Conservation (phyloP, 805 yeast species). For the Metschnikowia lachancei region DNA sequence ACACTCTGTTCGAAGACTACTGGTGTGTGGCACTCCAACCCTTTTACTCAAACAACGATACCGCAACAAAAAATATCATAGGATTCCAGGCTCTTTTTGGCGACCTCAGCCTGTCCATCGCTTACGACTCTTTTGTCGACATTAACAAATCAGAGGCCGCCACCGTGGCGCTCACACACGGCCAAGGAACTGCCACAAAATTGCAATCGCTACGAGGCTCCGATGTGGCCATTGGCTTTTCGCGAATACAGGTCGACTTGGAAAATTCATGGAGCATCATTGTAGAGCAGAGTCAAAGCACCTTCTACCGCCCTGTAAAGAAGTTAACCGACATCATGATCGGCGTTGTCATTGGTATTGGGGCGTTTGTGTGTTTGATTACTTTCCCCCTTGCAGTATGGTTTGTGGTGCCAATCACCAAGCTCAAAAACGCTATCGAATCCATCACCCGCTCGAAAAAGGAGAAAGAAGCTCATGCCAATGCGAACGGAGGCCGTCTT, state of each 20-base stretch:
- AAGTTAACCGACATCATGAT: conserved; percentile 64
- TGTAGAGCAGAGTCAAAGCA: conserved; percentile 59
- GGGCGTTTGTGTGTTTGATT: conserved; percentile 67
- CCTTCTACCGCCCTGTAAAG: conserved; percentile 61
- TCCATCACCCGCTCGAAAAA: conserved; percentile 50
- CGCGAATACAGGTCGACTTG: conserved; percentile 27
- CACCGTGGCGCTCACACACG: conserved; percentile 26
- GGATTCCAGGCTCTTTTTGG: conserved; percentile 36
- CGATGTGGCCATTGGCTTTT: conserved; percentile 36
- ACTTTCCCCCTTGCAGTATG: conserved; percentile 82
- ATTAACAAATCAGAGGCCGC: conserved; percentile 30
- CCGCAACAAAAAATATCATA: conserved; percentile 44
- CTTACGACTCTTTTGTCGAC: conserved; percentile 26
- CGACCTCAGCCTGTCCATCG: conserved; percentile 21
- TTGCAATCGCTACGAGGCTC: conserved; percentile 23
- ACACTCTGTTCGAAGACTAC: conserved; percentile 24
- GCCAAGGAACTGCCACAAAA: conserved; percentile 31
- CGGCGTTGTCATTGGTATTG: conserved; percentile 77
- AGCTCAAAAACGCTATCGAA: conserved; percentile 80
- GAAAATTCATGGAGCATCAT: conserved; percentile 66
- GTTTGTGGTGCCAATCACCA: conserved; percentile 79
- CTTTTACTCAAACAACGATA: conserved; percentile 29
- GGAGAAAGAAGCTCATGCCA: conserved; percentile 16
- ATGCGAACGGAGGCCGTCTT: neutral
- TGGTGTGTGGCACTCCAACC: conserved; percentile 33